These are phyloP conservation scores for Xylaria sp. DNA, from an alignment of 2,329 filamentous ascomycete species.

Conservation along the genomic window DNA sequence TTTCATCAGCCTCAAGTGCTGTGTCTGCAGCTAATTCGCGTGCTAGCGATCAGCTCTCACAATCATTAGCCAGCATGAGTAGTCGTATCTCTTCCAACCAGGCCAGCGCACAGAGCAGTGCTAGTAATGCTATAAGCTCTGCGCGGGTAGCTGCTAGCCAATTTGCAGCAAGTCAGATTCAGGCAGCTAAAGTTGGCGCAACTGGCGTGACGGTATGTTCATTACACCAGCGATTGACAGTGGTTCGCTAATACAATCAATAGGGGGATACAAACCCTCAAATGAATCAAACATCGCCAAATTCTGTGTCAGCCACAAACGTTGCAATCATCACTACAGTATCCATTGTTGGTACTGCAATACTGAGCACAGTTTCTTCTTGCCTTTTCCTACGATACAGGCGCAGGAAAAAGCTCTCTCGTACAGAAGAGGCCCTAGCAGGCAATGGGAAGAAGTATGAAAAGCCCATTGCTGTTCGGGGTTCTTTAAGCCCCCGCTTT, in stretches of 20 bases:
- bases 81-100: conserved; percentile 45
- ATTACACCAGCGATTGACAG: neutral
- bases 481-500: conserved; percentile 43
- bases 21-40: conserved; percentile 43
- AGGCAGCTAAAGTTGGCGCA: conserved; percentile 40
- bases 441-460: conserved; percentile 37
- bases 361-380: conserved; percentile 41
- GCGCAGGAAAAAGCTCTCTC: conserved; percentile 41
- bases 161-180: conserved; percentile 49
- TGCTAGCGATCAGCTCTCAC: conserved; percentile 43
- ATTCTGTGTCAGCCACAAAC: conserved; percentile 46
- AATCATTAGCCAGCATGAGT: conserved; percentile 47
- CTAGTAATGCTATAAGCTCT: conserved; percentile 56
- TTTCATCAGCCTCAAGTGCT: conserved; percentile 49
- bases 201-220: conserved; percentile 40
- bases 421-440: conserved; percentile 28
- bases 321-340: conserved; percentile 48
- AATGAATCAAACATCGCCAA: conserved; percentile 41
- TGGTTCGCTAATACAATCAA: conserved; percentile 8
- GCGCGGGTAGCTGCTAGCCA: conserved; percentile 65
- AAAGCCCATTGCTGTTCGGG: conserved; percentile 45
- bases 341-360: conserved; percentile 46
- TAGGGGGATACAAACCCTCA: conserved; percentile 43
- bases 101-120: conserved; percentile 47
- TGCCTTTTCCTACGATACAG: conserved; percentile 45